Conservation (phyloP, 2,329 filamentous ascomycete genomes). For the Fusarium sp. region DNA sequence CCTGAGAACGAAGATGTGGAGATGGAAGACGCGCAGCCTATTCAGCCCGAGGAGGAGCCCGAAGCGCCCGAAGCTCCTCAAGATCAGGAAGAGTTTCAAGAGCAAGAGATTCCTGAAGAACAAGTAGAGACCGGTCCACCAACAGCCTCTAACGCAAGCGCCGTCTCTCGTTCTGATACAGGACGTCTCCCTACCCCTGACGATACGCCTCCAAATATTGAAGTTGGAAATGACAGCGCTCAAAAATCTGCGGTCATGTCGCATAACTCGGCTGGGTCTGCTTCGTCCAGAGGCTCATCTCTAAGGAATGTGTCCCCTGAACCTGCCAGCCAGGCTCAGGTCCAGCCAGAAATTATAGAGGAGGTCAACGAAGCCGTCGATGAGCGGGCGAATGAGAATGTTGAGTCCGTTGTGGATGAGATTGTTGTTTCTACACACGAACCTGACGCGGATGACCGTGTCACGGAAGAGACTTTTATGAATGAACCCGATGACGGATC, state of each 20-base stretch:
- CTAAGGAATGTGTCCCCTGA: slow-evolving; percentile 9
- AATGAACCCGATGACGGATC: slow-evolving; percentile 17
- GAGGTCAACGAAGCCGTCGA: slow-evolving; percentile 31
- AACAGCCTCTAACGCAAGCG: slow-evolving; percentile 50
- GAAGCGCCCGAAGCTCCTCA: slow-evolving; percentile 5
- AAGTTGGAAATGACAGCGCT: slow-evolving; percentile 39
- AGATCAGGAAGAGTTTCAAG: slow-evolving; percentile 7
- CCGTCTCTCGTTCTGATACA: slow-evolving; percentile 57
- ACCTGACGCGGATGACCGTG: slow-evolving; percentile 1
- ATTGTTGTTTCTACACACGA: slow-evolving; percentile 7
- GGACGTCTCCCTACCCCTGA: slow-evolving; percentile 68
- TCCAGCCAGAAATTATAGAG: slow-evolving; percentile 31
- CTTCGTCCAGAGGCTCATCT: slow-evolving; percentile 24
- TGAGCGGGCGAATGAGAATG: not conserved
- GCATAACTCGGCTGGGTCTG: slow-evolving; percentile 19
- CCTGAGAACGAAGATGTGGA: slow-evolving; percentile 29
- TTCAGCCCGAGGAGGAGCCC: slow-evolving; percentile 19
- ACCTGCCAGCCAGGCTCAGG: slow-evolving; percentile 10
- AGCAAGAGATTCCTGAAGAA: slow-evolving; percentile 28
- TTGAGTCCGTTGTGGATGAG: slow-evolving; percentile 30
- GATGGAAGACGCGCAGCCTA: slow-evolving; percentile 27
- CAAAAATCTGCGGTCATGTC: slow-evolving; percentile 41
- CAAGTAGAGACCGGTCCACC: slow-evolving; percentile 21
- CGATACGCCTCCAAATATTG: slow-evolving; percentile 62
- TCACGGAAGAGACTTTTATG: slow-evolving; percentile 28